These are phyloP conservation scores for Casaregolazyma suthepensis DNA, from an alignment of 1,139 yeast species.

Conservation along the genomic window DNA sequence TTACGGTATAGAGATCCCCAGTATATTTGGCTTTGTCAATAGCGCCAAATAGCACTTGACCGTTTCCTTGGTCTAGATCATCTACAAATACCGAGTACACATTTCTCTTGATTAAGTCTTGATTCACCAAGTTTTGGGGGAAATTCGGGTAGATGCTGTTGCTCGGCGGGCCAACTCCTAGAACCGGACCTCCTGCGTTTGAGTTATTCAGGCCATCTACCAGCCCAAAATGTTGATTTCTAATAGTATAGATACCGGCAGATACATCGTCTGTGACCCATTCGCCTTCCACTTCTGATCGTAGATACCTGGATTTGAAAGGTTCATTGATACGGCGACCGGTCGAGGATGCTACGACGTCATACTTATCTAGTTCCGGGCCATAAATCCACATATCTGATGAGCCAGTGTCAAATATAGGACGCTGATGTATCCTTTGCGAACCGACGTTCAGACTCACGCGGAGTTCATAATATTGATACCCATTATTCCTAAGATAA, in stretches of 20 bases:
- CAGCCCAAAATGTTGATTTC: no score
- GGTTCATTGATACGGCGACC: slow-evolving; percentile 17
- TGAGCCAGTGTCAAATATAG: slow-evolving; percentile 43
- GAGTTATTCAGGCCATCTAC: no score
- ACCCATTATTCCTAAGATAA: slow-evolving; percentile 36
- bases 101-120: neutral
- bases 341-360: slow-evolving; percentile 21
- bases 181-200: no score
- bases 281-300: slow-evolving; percentile 34
- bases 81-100: neutral
- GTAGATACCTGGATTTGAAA: slow-evolving; percentile 23
- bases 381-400: slow-evolving; percentile 41
- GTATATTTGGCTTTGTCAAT: slow-evolving; percentile 47
- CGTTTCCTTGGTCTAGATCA: slow-evolving; percentile 37
- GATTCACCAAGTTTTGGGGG: neutral
- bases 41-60: slow-evolving; percentile 53
- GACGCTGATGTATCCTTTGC: slow-evolving; percentile 34
- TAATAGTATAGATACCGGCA: slow-evolving; percentile 40
- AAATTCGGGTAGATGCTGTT: slow-evolving; percentile 23
- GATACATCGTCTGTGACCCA: slow-evolving; percentile 44
- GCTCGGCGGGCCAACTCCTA: slow-evolving; percentile 47
- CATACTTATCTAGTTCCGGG: slow-evolving; percentile 22
- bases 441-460: slow-evolving; percentile 39
- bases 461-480: no score
- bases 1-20: slow-evolving; percentile 38